Evolutionary conservation across 768 basidiomycete species (phyloP).

Genomic region (Serendipita sp.): DNA sequence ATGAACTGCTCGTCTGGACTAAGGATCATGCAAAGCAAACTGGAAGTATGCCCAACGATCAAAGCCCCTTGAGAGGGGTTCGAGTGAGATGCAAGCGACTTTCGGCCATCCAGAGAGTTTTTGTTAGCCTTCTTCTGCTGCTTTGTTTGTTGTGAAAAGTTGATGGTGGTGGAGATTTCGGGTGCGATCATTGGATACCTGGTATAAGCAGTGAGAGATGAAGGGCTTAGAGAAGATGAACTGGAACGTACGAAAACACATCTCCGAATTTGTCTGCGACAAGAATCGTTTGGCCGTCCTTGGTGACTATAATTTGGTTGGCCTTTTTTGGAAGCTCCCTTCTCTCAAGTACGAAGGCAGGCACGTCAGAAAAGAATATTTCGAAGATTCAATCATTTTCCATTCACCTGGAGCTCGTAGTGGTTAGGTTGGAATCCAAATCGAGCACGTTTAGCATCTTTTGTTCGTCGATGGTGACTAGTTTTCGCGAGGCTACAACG

Average conservation of each 20-base stretch:
- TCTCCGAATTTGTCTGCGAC: slow-evolving; percentile 94
- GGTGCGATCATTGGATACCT: slow-evolving; percentile 47
- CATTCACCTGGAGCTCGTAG: slow-evolving; percentile 47
- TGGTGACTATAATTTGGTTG: slow-evolving; percentile 50
- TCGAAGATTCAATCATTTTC: too few species aligned
- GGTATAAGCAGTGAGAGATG: slow-evolving; percentile 2
- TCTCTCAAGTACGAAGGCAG: neutral
- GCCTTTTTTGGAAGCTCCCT: slow-evolving; percentile 79
- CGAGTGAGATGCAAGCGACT: slow-evolving; percentile 40
- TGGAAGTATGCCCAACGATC: slow-evolving; percentile 77
- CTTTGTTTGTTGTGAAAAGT: slow-evolving; percentile 10
- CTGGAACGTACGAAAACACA: slow-evolving; percentile 50
- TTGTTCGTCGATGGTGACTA: slow-evolving; percentile 61
- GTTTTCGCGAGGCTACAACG: slow-evolving; percentile 5
- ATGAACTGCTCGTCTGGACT: slow-evolving; percentile 54
- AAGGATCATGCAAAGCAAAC: slow-evolving; percentile 60
- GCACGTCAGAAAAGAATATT: slow-evolving; percentile 2
- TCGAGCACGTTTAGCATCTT: slow-evolving; percentile 69
- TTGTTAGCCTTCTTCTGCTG: slow-evolving; percentile 11
- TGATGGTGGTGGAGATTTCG: slow-evolving; percentile 14
- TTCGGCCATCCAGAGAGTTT: slow-evolving; percentile 9
- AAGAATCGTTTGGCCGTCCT: slow-evolving; percentile 47
- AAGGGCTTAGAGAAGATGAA: neutral
- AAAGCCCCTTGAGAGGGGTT: slow-evolving; percentile 55
- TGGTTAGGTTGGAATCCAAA: slow-evolving; percentile 32